Base-by-base conservation (phyloP, 495 filamentous ascomycete genomes). In the Podospora sp. region DNA sequence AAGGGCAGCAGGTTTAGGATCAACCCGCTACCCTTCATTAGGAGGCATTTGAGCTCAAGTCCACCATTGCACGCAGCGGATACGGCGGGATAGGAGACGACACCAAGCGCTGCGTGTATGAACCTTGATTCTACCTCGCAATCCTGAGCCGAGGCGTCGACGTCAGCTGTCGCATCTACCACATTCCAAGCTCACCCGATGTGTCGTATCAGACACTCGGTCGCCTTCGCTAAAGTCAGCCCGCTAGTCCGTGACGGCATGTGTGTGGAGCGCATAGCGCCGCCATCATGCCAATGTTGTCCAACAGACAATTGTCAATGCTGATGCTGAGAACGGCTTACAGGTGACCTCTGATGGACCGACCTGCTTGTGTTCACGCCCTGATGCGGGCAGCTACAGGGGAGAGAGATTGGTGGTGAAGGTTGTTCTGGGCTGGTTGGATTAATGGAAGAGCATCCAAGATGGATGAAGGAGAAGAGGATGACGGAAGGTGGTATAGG, bases 1-100 rank as follows among this genome's bases (percentile, higher is more conserved):
- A 82, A 83, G 71, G 68, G 78, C 22, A 84, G 82, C 65, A 73
- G 78, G 60, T 82, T 84, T 59, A 76, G 77, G 60, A 81, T 83
- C 70, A 83, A 81, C 61, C 77, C 76, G 24, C 73, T 81, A 60
- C 77, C 71, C 22, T 74, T 82, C 67, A 82, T 82, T 60, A 74
- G 78, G 67, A 75, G 79, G 53, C 77, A 81, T 51, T 81, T 82
- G 71, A 77, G 75, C 40, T 72, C 80, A 16, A 78, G 77, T 65
- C 80, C 81, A 22, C 78, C 79, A 1, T 60, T 73, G 25, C 74
- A 71, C 35, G 68, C 76, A 4, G 63, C 72, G 6, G 74, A 78
- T 36, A 69, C 68, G 18, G 70, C 69, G 2, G 71, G 73, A 29
- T 75, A 73, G 65, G 24, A 50, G 29, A 55, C 56, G 24, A 33